Percentiles rank a stretch among this genome's conserved stretches.
These are phyloP conservation scores for Vachellia pachyceras DNA, from an alignment of 306 rosid genomes.

Conservation along the genomic window DNA sequence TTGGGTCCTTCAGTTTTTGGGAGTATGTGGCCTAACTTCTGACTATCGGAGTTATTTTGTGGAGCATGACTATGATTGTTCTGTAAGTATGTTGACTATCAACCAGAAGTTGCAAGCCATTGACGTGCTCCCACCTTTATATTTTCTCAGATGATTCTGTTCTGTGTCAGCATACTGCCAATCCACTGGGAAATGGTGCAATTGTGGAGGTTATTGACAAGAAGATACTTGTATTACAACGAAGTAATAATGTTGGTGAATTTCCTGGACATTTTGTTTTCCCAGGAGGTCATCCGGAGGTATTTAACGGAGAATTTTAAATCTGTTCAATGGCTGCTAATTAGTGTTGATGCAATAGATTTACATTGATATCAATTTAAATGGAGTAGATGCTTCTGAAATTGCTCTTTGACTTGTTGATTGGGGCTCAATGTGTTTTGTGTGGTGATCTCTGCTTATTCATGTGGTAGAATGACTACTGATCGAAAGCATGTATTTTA, in stretches of 20 bases:
- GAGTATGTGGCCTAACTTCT: conserved; percentile 19
- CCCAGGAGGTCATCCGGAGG: conserved; percentile 99
- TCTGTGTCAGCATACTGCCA: conserved; percentile 83
- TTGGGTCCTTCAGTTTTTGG: conserved; percentile 23
- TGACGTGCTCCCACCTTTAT: conserved; percentile 4
- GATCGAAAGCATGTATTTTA: conserved; percentile 4
- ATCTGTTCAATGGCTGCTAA: conserved; percentile 23
- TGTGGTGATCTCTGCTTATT: conserved; percentile 13
- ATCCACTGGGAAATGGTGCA: conserved; percentile 96
- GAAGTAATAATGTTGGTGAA: conserved; percentile 93
- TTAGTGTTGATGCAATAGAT: conserved; percentile 20
- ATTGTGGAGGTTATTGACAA: conserved; percentile 83
- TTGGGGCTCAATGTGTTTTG: not conserved
- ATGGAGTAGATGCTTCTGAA: conserved; percentile 18
- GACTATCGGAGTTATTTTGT: not conserved
- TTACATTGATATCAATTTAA: conserved; percentile 2
- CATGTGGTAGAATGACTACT: conserved; percentile 16
- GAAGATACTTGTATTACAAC: conserved; percentile 72
- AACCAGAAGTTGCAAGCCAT: conserved; percentile 5
- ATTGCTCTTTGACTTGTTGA: conserved; percentile 28
- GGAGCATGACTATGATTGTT: conserved; percentile 1
- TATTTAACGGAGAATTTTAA: conserved; percentile 40
- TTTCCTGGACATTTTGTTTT: conserved; percentile 92
- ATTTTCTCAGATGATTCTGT: conserved; percentile 64
- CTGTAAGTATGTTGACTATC: not conserved